Base-by-base conservation (phyloP, 495 filamentous ascomycete species). In the Podospora tetraspora region DNA sequence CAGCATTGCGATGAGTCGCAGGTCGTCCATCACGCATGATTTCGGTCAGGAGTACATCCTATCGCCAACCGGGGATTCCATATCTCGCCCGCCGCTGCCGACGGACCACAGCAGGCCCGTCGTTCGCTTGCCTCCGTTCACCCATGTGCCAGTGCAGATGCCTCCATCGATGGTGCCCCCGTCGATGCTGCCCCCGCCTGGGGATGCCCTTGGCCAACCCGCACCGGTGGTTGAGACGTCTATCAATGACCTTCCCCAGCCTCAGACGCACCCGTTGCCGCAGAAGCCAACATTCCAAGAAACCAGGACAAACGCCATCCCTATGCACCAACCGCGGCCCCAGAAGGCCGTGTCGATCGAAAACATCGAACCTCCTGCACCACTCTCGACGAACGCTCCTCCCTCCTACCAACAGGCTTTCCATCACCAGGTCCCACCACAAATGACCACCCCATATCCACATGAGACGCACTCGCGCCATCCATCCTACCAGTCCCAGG, bases 291-390 rank as follows among this genome's bases (percentile, higher is more conserved):
- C 85, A 1, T 92, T 90, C 80, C 89, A 89, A 62, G 94, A 96
- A 80, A 94, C 88, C 75, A 89, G 89, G 66, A 86, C 86, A 59
- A 89, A 82, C 59, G 83, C 86, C 24, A 88, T 97, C 56, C 91
- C 93, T 7, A 97, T 98, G 91, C 92, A 98, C 74, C 95, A 99
- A 75, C 95, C 95, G 63, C 90, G 92, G 58, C 95, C 95, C 3
- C 93, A 98, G 78, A 97, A 97, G 82, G 82, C 93, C 3, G 90
- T 99, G 29, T 97, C 95, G 27, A 90, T 98, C 66, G 92, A 93
- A 32, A 93, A 92, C 74, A 97, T 99, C 70, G 95, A 98, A 76
- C 92, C 89, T 24, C 93, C 96, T 3, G 88, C 83, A n/a, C 75
- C 73, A 22, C 84, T 90, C 72, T 82, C 85, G 2, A 89, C 91